Evolutionary conservation across 192 early-diverging fungal species (phyloP).

Genomic region (Haplosporangium gracile): DNA sequence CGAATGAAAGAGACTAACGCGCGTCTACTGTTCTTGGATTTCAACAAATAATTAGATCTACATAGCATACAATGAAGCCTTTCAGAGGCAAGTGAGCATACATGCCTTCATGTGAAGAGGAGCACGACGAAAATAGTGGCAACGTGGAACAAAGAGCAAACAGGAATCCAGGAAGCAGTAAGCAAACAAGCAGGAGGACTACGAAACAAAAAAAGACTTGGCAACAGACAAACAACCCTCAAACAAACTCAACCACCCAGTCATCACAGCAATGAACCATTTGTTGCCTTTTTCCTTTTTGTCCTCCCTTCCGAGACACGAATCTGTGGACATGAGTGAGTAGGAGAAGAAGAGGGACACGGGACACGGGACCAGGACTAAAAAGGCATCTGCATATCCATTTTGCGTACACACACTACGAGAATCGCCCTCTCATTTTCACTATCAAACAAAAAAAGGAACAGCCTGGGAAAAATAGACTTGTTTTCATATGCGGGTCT

Average conservation of each 20-base stretch:
- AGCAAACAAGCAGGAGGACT: background rate
- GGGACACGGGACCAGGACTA: conserved; percentile 6
- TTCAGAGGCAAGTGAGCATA: conserved; percentile 3
- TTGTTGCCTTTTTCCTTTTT: background rate
- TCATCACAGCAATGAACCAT: background rate
- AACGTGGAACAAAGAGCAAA: background rate
- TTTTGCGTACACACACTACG: background rate
- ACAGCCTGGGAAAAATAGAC: conserved; percentile 2
- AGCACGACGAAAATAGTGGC: background rate
- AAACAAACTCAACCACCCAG: background rate
- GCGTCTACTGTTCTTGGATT: background rate
- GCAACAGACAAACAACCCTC: background rate
- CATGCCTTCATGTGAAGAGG: background rate
- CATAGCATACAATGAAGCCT: background rate
- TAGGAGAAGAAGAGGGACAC: background rate
- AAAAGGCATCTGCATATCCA: background rate
- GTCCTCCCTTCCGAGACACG: background rate
- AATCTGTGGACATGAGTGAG: background rate
- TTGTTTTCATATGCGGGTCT: background rate
- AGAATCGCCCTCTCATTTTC: too few species aligned
- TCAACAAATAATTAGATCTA: background rate
- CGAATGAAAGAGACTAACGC: background rate
- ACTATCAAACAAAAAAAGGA: background rate
- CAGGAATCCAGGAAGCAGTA: background rate
- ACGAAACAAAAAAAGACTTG: background rate